Percentiles rank a stretch among this genome's conserved stretches.
phyloP scores from a whole-genome alignment of 345 rosid species.

The Pugionium dolabratum region DNA sequence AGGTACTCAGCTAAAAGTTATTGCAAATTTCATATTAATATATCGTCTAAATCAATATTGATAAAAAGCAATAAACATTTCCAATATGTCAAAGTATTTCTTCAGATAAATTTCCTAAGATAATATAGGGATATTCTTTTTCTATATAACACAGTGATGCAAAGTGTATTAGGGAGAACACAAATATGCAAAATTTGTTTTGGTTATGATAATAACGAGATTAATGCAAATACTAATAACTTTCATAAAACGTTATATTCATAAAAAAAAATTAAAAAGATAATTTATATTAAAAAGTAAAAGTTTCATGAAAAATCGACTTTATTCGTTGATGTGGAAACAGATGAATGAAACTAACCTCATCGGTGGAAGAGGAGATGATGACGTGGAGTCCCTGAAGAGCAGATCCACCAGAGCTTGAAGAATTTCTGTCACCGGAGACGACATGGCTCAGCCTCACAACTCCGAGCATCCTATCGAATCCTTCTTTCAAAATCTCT shows the following conservation, averaged over 20 bases:
- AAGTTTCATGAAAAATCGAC: background rate
- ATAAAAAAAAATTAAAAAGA: too few species aligned
- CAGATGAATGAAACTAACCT: constrained; percentile 40
- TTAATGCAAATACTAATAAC: too few species aligned
- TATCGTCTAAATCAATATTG: too few species aligned
- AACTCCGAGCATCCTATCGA: constrained; percentile 52
- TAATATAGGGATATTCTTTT: background rate
- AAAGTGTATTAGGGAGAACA: background rate
- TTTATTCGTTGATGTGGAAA: background rate
- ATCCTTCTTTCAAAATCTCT: constrained; percentile 54
- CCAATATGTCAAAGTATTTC: background rate
- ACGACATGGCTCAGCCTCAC: constrained; percentile 46
- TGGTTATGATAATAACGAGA: too few species aligned
- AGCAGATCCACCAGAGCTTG: constrained; percentile 38
- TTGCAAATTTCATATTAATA: background rate
- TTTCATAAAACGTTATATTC: too few species aligned
- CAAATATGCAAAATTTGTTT: too few species aligned
- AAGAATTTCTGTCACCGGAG: constrained; percentile 39
- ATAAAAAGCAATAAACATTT: too few species aligned
- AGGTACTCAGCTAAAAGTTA: background rate
- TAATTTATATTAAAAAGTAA: background rate
- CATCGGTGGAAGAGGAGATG: constrained; percentile 47
- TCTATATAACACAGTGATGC: background rate
- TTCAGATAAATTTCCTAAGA: background rate
- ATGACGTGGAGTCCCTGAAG: constrained; percentile 51